A percentile compares a stretch with the other conserved stretches of the same genome.
Conservation (phyloP, 208 protist genomes). For the Ichthyophonus hoferi region DNA sequence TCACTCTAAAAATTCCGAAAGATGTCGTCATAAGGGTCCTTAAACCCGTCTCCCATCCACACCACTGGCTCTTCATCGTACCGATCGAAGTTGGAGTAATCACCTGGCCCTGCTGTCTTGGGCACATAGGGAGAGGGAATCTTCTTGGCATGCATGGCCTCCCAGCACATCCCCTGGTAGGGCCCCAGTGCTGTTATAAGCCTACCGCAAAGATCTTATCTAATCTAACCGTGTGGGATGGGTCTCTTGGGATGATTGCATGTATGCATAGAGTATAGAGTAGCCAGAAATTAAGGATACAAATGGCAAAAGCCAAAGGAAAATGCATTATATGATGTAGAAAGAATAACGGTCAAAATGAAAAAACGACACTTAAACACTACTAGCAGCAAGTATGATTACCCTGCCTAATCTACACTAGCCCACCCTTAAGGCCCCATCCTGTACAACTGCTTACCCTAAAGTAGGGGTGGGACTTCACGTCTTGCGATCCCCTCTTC, state of each 20-base stretch:
- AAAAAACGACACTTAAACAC: no score
- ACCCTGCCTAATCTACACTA: background rate
- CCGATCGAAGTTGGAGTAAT: slow-evolving; percentile 48
- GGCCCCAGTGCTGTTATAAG: no score
- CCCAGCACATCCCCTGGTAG: background rate
- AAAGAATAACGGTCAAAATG: background rate
- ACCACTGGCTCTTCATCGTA: slow-evolving; percentile 45
- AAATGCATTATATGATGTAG: background rate
- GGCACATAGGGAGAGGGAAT: slow-evolving; percentile 28
- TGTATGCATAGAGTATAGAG: background rate
- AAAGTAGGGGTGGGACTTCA: slow-evolving; percentile 51
- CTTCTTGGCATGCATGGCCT: background rate
- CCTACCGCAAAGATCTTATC: no score
- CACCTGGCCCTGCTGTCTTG: slow-evolving; percentile 14
- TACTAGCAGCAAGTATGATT: no score
- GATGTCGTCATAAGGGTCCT: slow-evolving; percentile 24
- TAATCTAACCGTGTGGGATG: no score
- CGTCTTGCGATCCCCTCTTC: slow-evolving; percentile 41
- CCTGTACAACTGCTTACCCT: background rate
- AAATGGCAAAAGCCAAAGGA: background rate
- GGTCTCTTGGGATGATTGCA: background rate
- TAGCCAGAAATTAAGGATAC: background rate
- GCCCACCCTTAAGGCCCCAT: background rate
- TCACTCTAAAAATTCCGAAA: slow-evolving; percentile 31
- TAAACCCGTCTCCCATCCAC: background rate